Evolutionary conservation across 2,329 filamentous ascomycete genomes (phyloP), one percentile per base, ranked within the genome.

Genomic region (Thielaviopsis euricoi): DNA sequence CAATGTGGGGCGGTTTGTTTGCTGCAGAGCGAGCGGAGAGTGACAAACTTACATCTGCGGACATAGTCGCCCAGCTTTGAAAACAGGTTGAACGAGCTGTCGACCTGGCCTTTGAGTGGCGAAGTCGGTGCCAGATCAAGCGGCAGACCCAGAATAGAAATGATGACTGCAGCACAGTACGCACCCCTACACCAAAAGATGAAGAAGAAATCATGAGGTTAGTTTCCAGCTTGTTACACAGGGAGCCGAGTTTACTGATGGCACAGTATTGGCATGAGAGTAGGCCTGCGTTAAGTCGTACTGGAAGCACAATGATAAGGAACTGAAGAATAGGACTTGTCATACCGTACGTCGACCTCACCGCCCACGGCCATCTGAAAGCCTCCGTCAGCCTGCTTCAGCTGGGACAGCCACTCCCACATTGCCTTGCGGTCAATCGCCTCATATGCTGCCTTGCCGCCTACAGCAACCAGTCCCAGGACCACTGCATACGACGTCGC

Each of bases 311-410:
- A 22, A 19, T 4, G 23, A 13, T 40, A 25, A 12, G 29, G 19
- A n/a, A 22, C 33, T 17, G 37, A 7, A 55, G 13, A 53, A 21
- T 48, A 21, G 22, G 26, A 3, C 12, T 55, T 43, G 51, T 69
- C 76, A 69, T 76, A 87, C 86, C 89, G 83, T 61, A 96, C 86
- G 70, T 98, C 93, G 71, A 93, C 86, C 72, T 98, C 93, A 60
- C 90, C 93, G 60, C 86, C 88, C 54, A 86, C 72, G 55, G 83
- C 84, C 75, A 98, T 86, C 65, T 85, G 82, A 68, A 98, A 97
- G n/a, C 89, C 89, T 55, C 93, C 93, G 67, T 88, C 82, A 12
- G 80, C 74, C 70, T 95, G 87, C 75, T 97, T 98, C 67, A 97
- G 76, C 46, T 76, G 76, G 62, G 86, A 88, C 19, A 98, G 78